Base-by-base conservation (phyloP, 1,139 yeast species). In the Scheffersomyces parashehatae region DNA sequence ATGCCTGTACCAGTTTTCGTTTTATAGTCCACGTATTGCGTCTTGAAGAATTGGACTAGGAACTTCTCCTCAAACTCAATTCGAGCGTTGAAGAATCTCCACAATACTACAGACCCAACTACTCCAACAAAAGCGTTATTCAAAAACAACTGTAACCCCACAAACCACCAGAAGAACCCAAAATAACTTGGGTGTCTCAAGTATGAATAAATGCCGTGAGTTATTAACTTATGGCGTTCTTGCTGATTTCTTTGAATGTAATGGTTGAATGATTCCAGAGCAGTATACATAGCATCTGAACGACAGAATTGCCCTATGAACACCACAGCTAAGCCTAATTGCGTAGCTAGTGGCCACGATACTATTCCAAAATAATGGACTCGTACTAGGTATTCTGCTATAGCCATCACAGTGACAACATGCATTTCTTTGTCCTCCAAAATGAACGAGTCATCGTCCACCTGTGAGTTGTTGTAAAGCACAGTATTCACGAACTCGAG, bases 141-240 rank as follows among this genome's bases (percentile, higher is more conserved):
- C 46, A 91, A 64, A 50, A 85, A 57, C 41, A 91, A 34, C 60
- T 93, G 96, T 2, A 90, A 74, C 0, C 98, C 98, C 3, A 91
- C 56, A 26, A 95, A 93, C 97, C 98, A 95, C 80, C 89, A 83
- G 59, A 84, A 91, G 62, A 87, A 93, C 1, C 98, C 99, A 44
- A 83, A 78, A 64, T 93, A 93, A 40, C 95, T 85, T 9, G 99
- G 99, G 61, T 93, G 99, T 47, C 99, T 75, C 8, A 80, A 66
- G 14, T 67, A 50, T 1, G 71, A 48, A 63, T 93, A 93, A 3
- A 93, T 70, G 0, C 98, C 99, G 6, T 66, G 53, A 0, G 88
- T 87, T 9, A 93, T 83, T 37, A 93, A 70, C 14, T 55, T 65
- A 58, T 93, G 99, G 40, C 77, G 75, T 0, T 65, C 56, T 29